Evolutionary conservation across 345 rosid species (phyloP).

Genomic region (Eucalyptus pauciflora): DNA sequence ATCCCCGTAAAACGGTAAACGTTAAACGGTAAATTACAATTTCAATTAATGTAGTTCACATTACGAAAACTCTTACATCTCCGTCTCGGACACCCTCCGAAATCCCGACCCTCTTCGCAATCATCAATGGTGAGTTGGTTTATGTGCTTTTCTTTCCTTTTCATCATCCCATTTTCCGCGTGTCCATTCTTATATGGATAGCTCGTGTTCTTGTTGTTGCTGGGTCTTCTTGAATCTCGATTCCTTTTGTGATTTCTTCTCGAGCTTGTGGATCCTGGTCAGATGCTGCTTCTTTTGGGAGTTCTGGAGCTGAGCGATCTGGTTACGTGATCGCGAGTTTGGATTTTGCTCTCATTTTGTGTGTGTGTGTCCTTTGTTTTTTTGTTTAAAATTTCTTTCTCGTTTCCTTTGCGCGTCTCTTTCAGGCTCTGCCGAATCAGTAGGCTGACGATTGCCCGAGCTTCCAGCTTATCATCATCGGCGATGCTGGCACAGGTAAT

Average conservation of each 20-base stretch:
- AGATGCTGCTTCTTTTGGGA: too few species aligned
- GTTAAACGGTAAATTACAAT: too few species aligned
- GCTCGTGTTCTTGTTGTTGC: background rate
- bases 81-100: too few species aligned
- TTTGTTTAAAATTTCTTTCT: too few species aligned
- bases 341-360: background rate
- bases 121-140: background rate
- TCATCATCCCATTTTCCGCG: background rate
- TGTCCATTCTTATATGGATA: too few species aligned
- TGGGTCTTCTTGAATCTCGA: background rate
- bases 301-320: too few species aligned
- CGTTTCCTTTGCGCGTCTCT: background rate
- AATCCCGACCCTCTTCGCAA: background rate
- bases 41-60: too few species aligned
- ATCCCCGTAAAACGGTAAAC: too few species aligned
- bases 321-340: background rate
- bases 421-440: conserved; percentile 74
- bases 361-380: background rate
- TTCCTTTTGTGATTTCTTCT: background rate
- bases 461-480: conserved; percentile 94
- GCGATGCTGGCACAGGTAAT: conserved; percentile 96
- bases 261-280: background rate
- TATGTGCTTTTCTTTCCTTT: background rate
- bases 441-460: conserved; percentile 70
- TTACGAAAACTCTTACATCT: too few species aligned